Conservation (phyloP, 75 land plant genomes). For the Isoetes taiwanensis region DNA sequence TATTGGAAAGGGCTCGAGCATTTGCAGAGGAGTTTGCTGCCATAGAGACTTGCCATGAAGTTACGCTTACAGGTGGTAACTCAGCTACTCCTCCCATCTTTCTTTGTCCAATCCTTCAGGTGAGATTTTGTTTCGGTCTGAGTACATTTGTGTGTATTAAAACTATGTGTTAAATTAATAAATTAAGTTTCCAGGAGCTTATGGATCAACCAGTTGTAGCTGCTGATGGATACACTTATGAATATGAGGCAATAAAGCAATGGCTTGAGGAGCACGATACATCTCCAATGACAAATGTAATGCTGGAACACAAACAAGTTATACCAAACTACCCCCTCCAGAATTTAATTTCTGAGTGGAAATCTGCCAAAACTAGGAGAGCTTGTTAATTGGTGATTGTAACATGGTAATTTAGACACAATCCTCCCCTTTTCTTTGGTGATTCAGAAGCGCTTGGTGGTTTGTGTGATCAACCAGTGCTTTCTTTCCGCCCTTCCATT, state of each 20-base stretch:
- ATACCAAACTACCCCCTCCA: neutral
- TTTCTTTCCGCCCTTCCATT: no score
- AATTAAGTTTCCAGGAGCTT: no score
- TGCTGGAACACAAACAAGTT: conserved; percentile 4
- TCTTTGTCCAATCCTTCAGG: conserved; percentile 1
- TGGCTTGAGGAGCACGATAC: conserved; percentile 4
- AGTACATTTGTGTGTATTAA: no score
- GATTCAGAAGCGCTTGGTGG: no score
- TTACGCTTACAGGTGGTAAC: neutral
- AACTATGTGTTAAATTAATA: no score
- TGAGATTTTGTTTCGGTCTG: no score
- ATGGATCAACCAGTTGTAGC: conserved; percentile 2
- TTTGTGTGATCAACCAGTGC: no score
- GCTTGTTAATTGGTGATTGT: no score
- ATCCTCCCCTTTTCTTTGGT: no score
- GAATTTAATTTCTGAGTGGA: neutral
- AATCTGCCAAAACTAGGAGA: no score
- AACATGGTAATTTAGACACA: no score
- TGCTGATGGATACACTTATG: conserved; percentile 5
- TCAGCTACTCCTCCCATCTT: neutral
- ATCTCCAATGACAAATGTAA: neutral
- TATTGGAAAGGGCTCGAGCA: neutral
- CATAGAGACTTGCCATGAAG: neutral
- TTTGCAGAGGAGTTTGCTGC: neutral
- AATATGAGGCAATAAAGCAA: conserved; percentile 4